Evolutionary conservation across 2,329 filamentous ascomycete genomes (phyloP).

Genomic region (Ophiostoma triangulosporum): DNA sequence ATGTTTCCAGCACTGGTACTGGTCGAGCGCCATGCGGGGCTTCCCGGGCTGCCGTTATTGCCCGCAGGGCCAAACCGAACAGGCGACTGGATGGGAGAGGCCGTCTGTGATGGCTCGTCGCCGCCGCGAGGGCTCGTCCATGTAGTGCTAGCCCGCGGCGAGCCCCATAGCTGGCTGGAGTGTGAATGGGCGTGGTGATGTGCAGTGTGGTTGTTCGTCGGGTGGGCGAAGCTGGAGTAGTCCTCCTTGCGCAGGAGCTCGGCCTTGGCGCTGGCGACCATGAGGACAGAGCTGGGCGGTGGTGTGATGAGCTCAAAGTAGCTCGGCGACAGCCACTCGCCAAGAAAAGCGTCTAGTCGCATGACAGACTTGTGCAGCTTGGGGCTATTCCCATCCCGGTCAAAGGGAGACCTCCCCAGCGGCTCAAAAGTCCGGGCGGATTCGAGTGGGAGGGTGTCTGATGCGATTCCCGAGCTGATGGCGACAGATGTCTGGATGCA

Average conservation of each 20-base stretch:
- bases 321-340: slow-evolving; percentile 87
- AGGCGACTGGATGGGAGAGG: neutral
- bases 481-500: slow-evolving; percentile 87
- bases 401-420: neutral
- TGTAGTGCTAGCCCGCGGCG: slow-evolving; percentile 1
- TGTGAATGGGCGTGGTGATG: slow-evolving; percentile 13
- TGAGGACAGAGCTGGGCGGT: slow-evolving; percentile 71
- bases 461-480: slow-evolving; percentile 71
- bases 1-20: neutral
- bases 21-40: neutral
- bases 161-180: slow-evolving; percentile 27
- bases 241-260: slow-evolving; percentile 70
- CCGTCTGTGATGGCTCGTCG: neutral
- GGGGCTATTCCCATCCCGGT: neutral
- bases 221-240: slow-evolving; percentile 33
- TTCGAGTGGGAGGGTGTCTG: slow-evolving; percentile 30
- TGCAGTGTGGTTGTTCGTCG: slow-evolving; percentile 1
- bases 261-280: slow-evolving; percentile 80
- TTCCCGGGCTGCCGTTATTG: slow-evolving; percentile 12
- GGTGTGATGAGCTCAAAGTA: slow-evolving; percentile 90
- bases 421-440: slow-evolving; percentile 2
- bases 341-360: slow-evolving; percentile 81
- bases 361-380: slow-evolving; percentile 45
- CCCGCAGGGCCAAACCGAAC: slow-evolving; percentile 13
- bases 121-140: neutral